phyloP scores from a whole-genome alignment of 192 early-diverging fungal genomes.

The Coemansia sp. region DNA sequence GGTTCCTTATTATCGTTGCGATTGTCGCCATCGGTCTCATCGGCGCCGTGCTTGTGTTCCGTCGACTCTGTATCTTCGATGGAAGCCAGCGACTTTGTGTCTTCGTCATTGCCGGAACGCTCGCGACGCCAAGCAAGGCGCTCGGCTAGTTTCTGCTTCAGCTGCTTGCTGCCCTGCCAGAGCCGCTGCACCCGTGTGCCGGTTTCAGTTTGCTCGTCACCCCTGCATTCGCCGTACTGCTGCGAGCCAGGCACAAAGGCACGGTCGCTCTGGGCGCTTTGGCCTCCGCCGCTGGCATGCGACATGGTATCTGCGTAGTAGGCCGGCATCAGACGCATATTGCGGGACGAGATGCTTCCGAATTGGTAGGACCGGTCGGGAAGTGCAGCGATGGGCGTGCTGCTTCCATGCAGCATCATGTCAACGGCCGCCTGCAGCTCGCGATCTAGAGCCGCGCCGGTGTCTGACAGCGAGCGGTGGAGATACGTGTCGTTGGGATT shows the following conservation, averaged over 20 bases:
- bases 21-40: not conserved
- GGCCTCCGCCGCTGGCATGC: not conserved
- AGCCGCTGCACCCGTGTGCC: not conserved
- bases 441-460: constrained; percentile 22
- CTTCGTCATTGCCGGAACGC: not conserved
- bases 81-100: constrained; percentile 2
- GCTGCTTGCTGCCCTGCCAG: constrained; percentile 8
- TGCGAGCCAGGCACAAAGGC: constrained; percentile 5
- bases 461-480: constrained; percentile 7
- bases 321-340: not conserved
- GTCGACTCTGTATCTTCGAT: not conserved
- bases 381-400: not conserved
- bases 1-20: constrained; percentile 2
- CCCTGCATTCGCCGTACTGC: not conserved
- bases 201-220: not conserved
- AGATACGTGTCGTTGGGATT: constrained; percentile 1
- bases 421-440: constrained; percentile 46
- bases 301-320: constrained; percentile 6
- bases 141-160: constrained; percentile 11
- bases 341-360: constrained; percentile 4
- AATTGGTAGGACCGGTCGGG: constrained; percentile 10
- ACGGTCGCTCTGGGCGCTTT: constrained; percentile 6
- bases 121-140: constrained; percentile 13
- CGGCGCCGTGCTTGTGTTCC: not conserved
- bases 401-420: constrained; percentile 30